Evolutionary conservation across 2,329 filamentous ascomycete genomes (phyloP).

Genomic region (Shiraia sp.): DNA sequence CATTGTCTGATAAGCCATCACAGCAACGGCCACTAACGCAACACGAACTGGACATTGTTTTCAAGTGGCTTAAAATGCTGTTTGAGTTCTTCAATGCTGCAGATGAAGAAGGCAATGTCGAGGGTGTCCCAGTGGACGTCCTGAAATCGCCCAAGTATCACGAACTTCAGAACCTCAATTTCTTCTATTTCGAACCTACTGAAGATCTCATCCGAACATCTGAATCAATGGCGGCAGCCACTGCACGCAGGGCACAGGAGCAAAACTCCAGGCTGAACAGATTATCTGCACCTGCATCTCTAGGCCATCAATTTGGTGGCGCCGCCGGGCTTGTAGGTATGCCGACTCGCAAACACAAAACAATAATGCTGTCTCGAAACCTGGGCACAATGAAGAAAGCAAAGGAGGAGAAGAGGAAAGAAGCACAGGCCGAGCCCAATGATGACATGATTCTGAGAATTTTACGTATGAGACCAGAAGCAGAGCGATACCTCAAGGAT

Average conservation of each 20-base stretch:
- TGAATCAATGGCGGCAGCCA: constrained; percentile 91
- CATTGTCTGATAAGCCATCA: constrained; percentile 91
- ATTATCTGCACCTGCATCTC: constrained; percentile 66
- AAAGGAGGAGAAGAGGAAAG: constrained; percentile 93
- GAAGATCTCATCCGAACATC: constrained; percentile 93
- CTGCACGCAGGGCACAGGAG: constrained; percentile 75
- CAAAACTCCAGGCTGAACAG: constrained; percentile 61
- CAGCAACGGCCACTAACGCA: constrained; percentile 80
- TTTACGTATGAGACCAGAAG: constrained; percentile 91
- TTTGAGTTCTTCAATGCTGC: constrained; percentile 94
- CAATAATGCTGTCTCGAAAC: constrained; percentile 91
- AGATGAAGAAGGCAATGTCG: constrained; percentile 82
- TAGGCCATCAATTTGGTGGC: constrained; percentile 58
- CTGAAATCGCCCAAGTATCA: constrained; percentile 98
- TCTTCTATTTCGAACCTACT: constrained; percentile 96
- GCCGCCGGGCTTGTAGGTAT: constrained; percentile 66
- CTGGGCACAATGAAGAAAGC: constrained; percentile 94
- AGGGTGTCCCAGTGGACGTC: constrained; percentile 87
- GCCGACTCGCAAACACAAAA: constrained; percentile 53
- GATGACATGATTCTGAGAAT: constrained; percentile 98
- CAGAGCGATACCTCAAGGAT: constrained; percentile 83
- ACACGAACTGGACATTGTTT: constrained; percentile 91
- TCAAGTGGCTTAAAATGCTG: constrained; percentile 88
- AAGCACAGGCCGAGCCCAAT: constrained; percentile 93
- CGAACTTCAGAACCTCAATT: constrained; percentile 93